Percentiles rank a stretch among this genome's conserved stretches.
Evolutionary conservation across 2,329 filamentous ascomycete genomes (phyloP).

Genomic region (Aureobasidium mangrovei): DNA sequence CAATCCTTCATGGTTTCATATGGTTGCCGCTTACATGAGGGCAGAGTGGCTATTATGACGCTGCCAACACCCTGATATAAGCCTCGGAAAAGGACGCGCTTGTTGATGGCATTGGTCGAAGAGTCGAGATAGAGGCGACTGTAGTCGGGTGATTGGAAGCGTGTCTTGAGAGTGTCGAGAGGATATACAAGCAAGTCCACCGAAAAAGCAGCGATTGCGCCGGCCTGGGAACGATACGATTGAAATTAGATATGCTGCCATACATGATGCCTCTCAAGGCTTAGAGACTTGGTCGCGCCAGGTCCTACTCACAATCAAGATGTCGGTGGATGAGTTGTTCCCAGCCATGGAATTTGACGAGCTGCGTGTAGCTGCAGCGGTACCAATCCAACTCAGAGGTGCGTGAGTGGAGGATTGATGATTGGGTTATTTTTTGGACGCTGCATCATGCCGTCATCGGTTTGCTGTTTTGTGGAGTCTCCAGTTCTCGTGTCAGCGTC

Average conservation of each 20-base stretch:
- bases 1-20: background rate
- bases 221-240: slow-evolving; percentile 50
- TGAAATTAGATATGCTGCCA: slow-evolving; percentile 20
- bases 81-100: slow-evolving; percentile 55
- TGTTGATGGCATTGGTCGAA: slow-evolving; percentile 45
- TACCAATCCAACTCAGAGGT: background rate
- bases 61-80: slow-evolving; percentile 83
- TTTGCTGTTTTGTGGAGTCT: background rate
- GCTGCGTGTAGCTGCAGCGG: background rate
- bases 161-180: slow-evolving; percentile 81
- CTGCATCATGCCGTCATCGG: slow-evolving; percentile 5
- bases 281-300: background rate
- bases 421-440: background rate
- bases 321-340: slow-evolving; percentile 6
- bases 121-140: slow-evolving; percentile 55
- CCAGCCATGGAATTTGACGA: background rate
- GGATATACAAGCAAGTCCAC: slow-evolving; percentile 82
- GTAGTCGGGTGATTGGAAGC: slow-evolving; percentile 72
- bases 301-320: background rate
- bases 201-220: slow-evolving; percentile 74
- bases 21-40: slow-evolving; percentile 52
- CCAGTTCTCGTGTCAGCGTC: background rate
- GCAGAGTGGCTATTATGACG: slow-evolving; percentile 77
- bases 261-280: background rate
- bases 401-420: background rate